phyloP scores from a whole-genome alignment of 257 asterid species.

The Verbascum thapsus region DNA sequence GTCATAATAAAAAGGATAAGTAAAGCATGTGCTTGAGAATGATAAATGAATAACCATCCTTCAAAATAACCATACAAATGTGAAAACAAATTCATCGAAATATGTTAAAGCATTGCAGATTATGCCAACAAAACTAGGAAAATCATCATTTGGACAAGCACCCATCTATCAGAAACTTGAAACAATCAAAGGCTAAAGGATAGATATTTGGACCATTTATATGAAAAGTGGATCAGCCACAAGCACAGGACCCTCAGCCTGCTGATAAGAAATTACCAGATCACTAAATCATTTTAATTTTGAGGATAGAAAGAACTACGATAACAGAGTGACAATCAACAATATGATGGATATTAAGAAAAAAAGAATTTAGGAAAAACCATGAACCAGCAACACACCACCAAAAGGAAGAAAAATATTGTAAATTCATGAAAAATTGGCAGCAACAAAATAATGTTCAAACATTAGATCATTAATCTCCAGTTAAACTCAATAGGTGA shows the following conservation, averaged over 20 bases:
- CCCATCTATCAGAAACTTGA: constrained; percentile 13
- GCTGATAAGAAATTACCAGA: too few species aligned
- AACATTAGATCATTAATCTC: constrained; percentile 2
- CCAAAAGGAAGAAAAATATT: neutral
- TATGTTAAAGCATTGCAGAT: neutral
- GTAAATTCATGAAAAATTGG: neutral
- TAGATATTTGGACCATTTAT: neutral
- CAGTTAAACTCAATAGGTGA: constrained; percentile 5
- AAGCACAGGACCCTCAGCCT: too few species aligned
- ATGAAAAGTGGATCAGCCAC: too few species aligned
- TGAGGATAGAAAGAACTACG: neutral
- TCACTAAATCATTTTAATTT: neutral
- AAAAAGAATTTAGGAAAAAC: neutral
- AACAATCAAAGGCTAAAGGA: constrained; percentile 10
- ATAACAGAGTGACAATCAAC: neutral
- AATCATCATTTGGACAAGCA: constrained; percentile 1
- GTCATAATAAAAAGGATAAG: constrained; percentile 6
- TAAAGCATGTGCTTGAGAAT: neutral
- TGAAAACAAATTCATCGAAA: constrained; percentile 3
- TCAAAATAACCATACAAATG: constrained; percentile 4
- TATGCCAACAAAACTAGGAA: constrained; percentile 14
- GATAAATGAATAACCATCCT: constrained; percentile 3
- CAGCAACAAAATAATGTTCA: constrained; percentile 9
- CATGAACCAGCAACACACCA: neutral
- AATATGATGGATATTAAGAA: neutral